These are phyloP conservation scores for Grigorovia transvaalensis DNA, from an alignment of 805 yeast species.

Conservation along the genomic window DNA sequence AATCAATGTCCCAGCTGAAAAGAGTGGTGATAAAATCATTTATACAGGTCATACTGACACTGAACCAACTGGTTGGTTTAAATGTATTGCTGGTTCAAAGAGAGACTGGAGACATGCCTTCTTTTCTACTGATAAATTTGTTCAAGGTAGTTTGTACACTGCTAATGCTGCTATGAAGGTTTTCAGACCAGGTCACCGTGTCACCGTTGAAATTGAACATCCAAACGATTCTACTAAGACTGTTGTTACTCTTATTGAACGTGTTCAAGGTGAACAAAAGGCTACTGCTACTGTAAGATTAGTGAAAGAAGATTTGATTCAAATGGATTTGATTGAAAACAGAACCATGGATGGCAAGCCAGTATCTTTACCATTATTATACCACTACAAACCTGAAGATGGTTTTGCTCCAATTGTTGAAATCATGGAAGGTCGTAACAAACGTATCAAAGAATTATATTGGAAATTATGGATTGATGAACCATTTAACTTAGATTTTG, in stretches of 20 bases:
- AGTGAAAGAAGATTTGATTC: slow-evolving; percentile 42
- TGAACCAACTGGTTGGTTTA: slow-evolving; percentile 54
- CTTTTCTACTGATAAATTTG: slow-evolving; percentile 64
- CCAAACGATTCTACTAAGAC: slow-evolving; percentile 45
- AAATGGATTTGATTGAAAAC: slow-evolving; percentile 70
- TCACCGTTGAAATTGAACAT: slow-evolving; percentile 51
- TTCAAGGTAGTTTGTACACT: slow-evolving; percentile 75
- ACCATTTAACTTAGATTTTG: slow-evolving; percentile 53
- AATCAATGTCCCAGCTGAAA: slow-evolving; percentile 28
- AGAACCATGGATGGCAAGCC: slow-evolving; percentile 74
- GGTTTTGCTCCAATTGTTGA: slow-evolving; percentile 96
- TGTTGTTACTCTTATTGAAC: slow-evolving; percentile 55
- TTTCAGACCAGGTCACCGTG: slow-evolving; percentile 59
- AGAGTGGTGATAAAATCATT: slow-evolving; percentile 25
- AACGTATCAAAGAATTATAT: slow-evolving; percentile 88
- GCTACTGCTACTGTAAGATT: slow-evolving; percentile 57
- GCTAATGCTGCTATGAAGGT: slow-evolving; percentile 72
- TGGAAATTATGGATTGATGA: slow-evolving; percentile 92
- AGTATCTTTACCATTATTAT: slow-evolving; percentile 66
- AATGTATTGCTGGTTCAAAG: slow-evolving; percentile 65
- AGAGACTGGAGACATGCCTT: slow-evolving; percentile 90
- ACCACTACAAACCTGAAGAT: slow-evolving; percentile 67
- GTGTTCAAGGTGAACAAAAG: slow-evolving; percentile 56
- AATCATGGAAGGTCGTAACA: slow-evolving; percentile 81
- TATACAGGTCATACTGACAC: slow-evolving; percentile 32